Base-by-base conservation (phyloP, 768 basidiomycete species). In the Cyclocybe aegerita region DNA sequence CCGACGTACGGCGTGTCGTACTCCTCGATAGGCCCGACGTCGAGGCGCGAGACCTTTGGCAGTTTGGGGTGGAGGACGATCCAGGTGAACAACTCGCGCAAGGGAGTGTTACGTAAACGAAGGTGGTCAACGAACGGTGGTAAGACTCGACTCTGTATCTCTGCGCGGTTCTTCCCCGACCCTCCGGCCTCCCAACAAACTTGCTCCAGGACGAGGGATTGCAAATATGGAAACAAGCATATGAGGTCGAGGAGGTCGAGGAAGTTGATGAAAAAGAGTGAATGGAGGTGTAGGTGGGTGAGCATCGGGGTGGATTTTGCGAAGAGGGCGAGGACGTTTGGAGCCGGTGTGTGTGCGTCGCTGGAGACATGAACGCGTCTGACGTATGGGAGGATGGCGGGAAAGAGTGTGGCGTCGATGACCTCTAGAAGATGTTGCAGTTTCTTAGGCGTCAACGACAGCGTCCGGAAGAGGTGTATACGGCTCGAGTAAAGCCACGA, bases 401-500 rank as follows among this genome's bases (percentile, higher is more conserved):
- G 52, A 33, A 14, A 38, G 7, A 43, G 36, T 32, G 32, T 23
- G 10, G 14, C 16, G 17, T 37, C 37, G 35, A 54, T 48, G 17
- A 41, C 38, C 4, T 33, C n/a, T 30, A 39, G 15, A 12, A 58
- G 45, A 14, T 11, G 8, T n/a, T 10, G 11, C 8, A 42, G 31
- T n/a, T 32, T 48, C 6, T 48, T 23, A 5, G 37, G 16, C 5
- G 36, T 52, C 29, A 58, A 48, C 15, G 43, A 29, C 4, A 58
- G 14, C 14, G 17, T 29, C 12, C 36, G 36, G 46, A 54, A 58
- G 8, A 54, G 33, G 10, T 54, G 43, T 2, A 30, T 41, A 6
- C 56, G 49, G 17, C 46, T 41, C n/a, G 56, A 36, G 17, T 39
- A 41, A 9, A 46, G 38, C 56, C 56, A 58, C 4, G 56, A 32